These are phyloP conservation scores for Chaetomium sp. DNA, from an alignment of 2,329 filamentous ascomycete species.

Conservation along the genomic window DNA sequence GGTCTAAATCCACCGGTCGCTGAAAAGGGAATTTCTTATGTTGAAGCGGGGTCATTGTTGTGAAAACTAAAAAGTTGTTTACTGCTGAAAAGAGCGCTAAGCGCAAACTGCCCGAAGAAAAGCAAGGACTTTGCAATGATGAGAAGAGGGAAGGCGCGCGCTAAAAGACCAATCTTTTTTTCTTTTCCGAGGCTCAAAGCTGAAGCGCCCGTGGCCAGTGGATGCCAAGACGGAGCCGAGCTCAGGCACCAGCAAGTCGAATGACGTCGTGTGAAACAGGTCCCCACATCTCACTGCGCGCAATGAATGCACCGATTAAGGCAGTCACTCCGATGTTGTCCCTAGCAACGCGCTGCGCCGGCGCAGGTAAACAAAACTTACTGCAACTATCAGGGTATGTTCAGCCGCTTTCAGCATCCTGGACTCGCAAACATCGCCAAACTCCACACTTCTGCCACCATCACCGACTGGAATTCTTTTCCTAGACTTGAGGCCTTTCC, in stretches of 20 bases:
- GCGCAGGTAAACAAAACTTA: constrained; percentile 30
- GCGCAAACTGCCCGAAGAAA: neutral
- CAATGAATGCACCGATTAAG: constrained; percentile 17
- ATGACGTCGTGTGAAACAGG: neutral
- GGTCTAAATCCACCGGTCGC: neutral
- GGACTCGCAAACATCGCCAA: constrained; percentile 30
- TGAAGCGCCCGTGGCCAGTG: neutral
- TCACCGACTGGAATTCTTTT: constrained; percentile 25
- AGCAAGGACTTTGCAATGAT: neutral
- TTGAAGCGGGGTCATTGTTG: too few relatives aligned
- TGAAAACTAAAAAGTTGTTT: neutral
- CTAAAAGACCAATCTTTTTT: neutral
- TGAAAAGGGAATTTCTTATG: too few relatives aligned
- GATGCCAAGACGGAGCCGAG: neutral
- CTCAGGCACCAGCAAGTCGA: neutral
- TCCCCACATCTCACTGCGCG: neutral
- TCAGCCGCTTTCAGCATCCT: constrained; percentile 25
- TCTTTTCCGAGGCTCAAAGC: neutral
- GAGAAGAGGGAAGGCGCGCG: neutral
- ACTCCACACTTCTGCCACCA: constrained; percentile 29
- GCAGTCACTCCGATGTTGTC: constrained; percentile 16
- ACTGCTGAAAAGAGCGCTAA: neutral
- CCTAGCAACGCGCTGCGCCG: constrained; percentile 24
- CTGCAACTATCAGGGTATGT: constrained; percentile 28
- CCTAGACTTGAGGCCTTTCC: constrained; percentile 16